Base-by-base conservation (phyloP, 805 yeast genomes). In the Hanseniaspora nectarophila region DNA sequence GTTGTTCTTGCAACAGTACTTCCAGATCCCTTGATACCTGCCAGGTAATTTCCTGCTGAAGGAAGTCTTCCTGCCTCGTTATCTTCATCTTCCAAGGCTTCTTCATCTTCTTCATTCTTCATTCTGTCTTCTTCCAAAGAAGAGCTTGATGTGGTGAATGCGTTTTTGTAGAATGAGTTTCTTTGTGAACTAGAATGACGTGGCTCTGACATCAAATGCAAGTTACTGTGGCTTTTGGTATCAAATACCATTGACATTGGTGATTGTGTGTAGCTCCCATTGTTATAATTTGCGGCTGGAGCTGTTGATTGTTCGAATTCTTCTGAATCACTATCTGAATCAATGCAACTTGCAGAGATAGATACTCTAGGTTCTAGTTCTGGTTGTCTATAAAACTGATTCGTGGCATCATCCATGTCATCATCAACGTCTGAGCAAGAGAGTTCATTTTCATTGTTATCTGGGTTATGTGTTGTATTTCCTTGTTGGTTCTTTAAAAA, bases 331-430 rank as follows among this genome's bases (percentile, higher is more conserved):
- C 45, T 39, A 10, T 49, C 53, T 8, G 53, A 28, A 2, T 33
- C 40, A 21, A 49, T 49, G 23, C 53, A 49, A 21, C 53, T 49
- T 18, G 42, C 53, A 1, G 46, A 49, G 2, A 49, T 49, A 6
- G 51, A 47, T 6, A 47, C 28, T 47, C 45, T 39, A 2, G 45
- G 35, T 8, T 47, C 51, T n/a, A 39, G 16, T 5, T 9, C 33
- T 8, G 26, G n/a, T 7, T 21, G 5, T 26, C 43, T 37, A 20
- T 35, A n/a, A 34, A 6, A n/a, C 12, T 34, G 28, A 26, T 8
- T 26, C 8, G 15, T 33, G 4, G 20, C 29, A 21, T 16, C 16
- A 16, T 47, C 34, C 10, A 39, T n/a, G 2, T 33, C 33, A 10
- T 38, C 38, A 2, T 35, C 43, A 28, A 21, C 13, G 10, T 28